Evolutionary conservation across 306 rosid species (phyloP), one percentile per base, ranked within the genome.

Genomic region (Cucurbita pepo): DNA sequence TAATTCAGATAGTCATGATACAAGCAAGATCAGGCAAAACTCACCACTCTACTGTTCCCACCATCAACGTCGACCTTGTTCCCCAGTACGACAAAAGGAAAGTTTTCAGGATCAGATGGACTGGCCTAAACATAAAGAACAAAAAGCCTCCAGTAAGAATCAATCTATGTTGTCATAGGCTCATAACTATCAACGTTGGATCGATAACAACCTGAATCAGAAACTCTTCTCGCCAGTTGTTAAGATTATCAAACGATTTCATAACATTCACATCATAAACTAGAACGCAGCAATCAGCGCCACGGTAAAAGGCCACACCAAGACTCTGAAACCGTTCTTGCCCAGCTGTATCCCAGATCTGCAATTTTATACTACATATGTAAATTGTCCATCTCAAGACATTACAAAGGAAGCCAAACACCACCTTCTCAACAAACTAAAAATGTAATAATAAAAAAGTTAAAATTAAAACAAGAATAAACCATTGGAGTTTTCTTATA

Each of bases 291-390:
- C 99, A 94, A 75, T 94, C 99, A 66, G 99, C 99, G 73, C 99
- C 97, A 8, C 99, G 99, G 80, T 94, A 94, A 88, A 94, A 94
- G 60, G 98, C 98, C 81, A 93, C 98, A 19, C 99, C 99, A 71
- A 94, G 99, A 88, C 96, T 90, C 72, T 94, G 98, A 88, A 94
- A 94, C 76, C 98, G 83, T 82, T 94, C 98, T 79, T 94, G 98
- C 40, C 98, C 98, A 76, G 97, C 99, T 36, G 99, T 91, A 82
- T 95, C 97, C 97, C 99, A 91, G 57, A 95, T 95, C 99, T 89
- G 80, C 59, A 66, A 16, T 67, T 44, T 57, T 15, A 85, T 25
- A 69, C 47, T 9, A 36, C 45, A 51, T 21, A 69, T 15, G 18
- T 47, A 69, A 51, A 57, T 45, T 65, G 51, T 71, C 69, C 79